These are phyloP conservation scores for Suillus plorans DNA, from an alignment of 768 basidiomycete species.

Conservation along the genomic window DNA sequence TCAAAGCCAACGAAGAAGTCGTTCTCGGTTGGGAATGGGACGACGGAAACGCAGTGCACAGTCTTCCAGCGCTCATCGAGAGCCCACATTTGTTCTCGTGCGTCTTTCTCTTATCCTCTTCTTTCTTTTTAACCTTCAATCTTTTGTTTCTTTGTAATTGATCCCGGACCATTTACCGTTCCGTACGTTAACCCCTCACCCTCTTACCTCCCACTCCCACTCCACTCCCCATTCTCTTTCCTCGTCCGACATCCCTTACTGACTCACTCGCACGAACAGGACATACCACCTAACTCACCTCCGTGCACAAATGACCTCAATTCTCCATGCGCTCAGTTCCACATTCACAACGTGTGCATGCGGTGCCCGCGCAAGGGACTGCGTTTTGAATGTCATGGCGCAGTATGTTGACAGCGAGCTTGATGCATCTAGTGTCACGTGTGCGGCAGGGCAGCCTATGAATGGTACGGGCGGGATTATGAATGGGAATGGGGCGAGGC, in stretches of 20 bases:
- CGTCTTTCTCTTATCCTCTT: slow-evolving; percentile 31
- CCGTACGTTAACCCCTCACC: not conserved
- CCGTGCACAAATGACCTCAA: slow-evolving; percentile 64
- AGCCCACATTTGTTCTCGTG: slow-evolving; percentile 58
- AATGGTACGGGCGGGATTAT: not conserved
- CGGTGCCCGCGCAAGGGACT: slow-evolving; percentile 59
- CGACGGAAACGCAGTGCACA: slow-evolving; percentile 83
- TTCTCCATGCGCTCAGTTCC: slow-evolving; percentile 66
- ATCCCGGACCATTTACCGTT: not conserved
- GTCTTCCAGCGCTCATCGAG: slow-evolving; percentile 65
- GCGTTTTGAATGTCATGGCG: slow-evolving; percentile 63
- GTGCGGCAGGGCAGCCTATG: not conserved
- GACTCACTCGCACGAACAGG: slow-evolving; percentile 26
- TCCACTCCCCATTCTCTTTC: not conserved
- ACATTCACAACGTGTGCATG: slow-evolving; percentile 79
- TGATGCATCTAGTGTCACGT: slow-evolving; percentile 18
- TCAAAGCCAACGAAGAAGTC: slow-evolving; percentile 81
- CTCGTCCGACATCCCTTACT: not conserved
- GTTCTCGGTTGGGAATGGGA: slow-evolving; percentile 98
- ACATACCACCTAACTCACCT: slow-evolving; percentile 51
- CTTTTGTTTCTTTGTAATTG: slow-evolving; percentile 9
- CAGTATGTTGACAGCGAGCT: slow-evolving; percentile 53
- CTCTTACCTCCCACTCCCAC: not conserved
- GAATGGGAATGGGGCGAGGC: not conserved
- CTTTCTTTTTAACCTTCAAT: slow-evolving; percentile 5